These are phyloP conservation scores for Podospora didyma DNA, from an alignment of 495 filamentous ascomycete genomes.

Conservation along the genomic window DNA sequence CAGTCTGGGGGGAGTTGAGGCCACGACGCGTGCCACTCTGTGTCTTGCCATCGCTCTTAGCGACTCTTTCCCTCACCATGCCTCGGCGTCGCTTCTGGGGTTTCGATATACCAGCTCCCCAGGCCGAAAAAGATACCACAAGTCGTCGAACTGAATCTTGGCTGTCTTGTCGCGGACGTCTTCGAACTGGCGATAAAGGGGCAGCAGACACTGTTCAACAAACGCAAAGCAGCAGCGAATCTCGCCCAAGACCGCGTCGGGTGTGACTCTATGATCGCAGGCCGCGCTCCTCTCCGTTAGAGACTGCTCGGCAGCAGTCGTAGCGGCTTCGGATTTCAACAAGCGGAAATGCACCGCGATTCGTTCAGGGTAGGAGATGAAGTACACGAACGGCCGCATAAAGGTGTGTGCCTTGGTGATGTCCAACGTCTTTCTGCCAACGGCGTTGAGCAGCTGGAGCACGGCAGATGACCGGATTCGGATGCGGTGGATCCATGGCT, in stretches of 20 bases:
- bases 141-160: background rate
- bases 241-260: background rate
- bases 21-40: background rate
- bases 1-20: background rate
- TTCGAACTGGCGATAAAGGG: background rate
- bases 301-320: background rate
- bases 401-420: slow-evolving; percentile 2
- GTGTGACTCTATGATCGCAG: background rate
- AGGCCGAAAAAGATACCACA: slow-evolving; percentile 9
- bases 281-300: background rate
- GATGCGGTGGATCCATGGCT: slow-evolving; percentile 4
- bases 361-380: slow-evolving; percentile 1
- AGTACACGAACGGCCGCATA: slow-evolving; percentile 1
- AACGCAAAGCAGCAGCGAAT: slow-evolving; percentile 2
- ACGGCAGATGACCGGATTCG: slow-evolving; percentile 2
- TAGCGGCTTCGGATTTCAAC: background rate
- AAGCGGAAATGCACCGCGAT: background rate
- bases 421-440: slow-evolving; percentile 1
- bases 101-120: slow-evolving; percentile 5
- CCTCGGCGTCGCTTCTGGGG: background rate
- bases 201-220: background rate
- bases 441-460: background rate
- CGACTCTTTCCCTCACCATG: background rate
- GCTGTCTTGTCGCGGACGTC: background rate
- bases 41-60: background rate